Evolutionary conservation across 2,329 filamentous ascomycete species (phyloP).

Genomic region (Tolypocladium inflatum): DNA sequence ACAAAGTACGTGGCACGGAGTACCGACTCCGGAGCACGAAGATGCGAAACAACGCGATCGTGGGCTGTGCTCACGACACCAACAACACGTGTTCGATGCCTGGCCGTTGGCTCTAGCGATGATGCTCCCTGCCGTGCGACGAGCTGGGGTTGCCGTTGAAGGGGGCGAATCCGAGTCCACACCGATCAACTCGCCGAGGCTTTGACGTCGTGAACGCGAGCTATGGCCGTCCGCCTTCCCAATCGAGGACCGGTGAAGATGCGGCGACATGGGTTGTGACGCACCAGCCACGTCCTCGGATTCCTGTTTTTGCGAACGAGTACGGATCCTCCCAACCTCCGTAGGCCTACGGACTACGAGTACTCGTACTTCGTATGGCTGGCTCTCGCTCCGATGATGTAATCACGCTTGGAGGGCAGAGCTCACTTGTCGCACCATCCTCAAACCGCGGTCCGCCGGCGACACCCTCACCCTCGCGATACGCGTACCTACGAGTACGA

Average conservation of each 20-base stretch:
- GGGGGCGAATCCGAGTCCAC: not conserved
- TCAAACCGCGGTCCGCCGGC: constrained; percentile 6
- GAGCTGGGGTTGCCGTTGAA: not conserved
- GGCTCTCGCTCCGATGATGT: not conserved
- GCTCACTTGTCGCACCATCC: not conserved
- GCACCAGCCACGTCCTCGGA: not conserved
- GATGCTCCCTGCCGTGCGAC: not conserved
- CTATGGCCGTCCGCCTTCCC: constrained; percentile 12
- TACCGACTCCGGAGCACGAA: not conserved
- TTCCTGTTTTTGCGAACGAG: not conserved
- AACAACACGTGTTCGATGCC: not conserved
- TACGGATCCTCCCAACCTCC: too few species aligned
- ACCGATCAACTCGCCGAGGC: not conserved
- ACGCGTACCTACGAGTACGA: not conserved
- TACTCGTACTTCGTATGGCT: too few species aligned
- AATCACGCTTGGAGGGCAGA: not conserved
- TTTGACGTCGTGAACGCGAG: not conserved
- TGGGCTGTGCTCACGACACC: not conserved
- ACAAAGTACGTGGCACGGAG: not conserved
- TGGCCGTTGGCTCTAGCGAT: not conserved
- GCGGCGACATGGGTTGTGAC: constrained; percentile 8
- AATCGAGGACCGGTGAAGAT: constrained; percentile 22
- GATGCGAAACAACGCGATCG: not conserved
- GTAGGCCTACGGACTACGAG: too few species aligned
- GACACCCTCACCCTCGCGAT: not conserved